Evolutionary conservation across 768 basidiomycete species (phyloP), one percentile per base, ranked within the genome.

Genomic region (Auriscalpium vulgare): DNA sequence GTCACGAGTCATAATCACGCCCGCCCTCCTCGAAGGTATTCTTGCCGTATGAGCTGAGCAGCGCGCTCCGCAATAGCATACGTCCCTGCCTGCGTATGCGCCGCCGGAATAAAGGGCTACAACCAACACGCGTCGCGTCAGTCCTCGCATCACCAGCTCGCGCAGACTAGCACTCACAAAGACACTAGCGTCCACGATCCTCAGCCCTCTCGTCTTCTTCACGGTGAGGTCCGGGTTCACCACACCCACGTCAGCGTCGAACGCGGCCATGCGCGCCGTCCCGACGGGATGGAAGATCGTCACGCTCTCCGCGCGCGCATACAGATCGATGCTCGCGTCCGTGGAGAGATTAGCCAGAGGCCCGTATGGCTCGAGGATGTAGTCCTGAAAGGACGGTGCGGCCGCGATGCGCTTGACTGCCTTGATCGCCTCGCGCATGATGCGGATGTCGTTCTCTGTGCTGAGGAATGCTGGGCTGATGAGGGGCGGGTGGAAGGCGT

Each of bases 391-490:
- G 0, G 65, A 60, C 19, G 64, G 47, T 0, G 68, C 67, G 4
- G 65, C 53, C 10, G 68, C 23, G 53, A 73, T 71, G 17, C 62
- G 57, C 10, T 53, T 29, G 5, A 62, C 66, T 13, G 56, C 65
- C 40, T 64, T 54, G 10, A 73, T 59, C 7, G 65, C 66, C 50
- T 70, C 57, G 8, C 61, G 61, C 66, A 74, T 65, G n/a, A 59
- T 59, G 36, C 63, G 57, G 4, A 69, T 64, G 53, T 74, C 75
- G 38, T 71, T 67, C 0, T 57, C 50, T 7, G 67, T 66, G 35
- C 52, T 64, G 21, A 78, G 68, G 65, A 77, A 74, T 46, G 72
- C 72, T 4, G 80, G 78, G 60, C 83, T 72, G 63, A 84, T 79
- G 29, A 70, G 51, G 0, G 83, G 81, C 23, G 66, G 40, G 35